A percentile compares a stretch with the other conserved stretches of the same genome.
These are phyloP conservation scores for grape (Vitis vinifera) DNA, from an alignment of 164 flowering plant genomes.

Conservation along the genomic window DNA sequence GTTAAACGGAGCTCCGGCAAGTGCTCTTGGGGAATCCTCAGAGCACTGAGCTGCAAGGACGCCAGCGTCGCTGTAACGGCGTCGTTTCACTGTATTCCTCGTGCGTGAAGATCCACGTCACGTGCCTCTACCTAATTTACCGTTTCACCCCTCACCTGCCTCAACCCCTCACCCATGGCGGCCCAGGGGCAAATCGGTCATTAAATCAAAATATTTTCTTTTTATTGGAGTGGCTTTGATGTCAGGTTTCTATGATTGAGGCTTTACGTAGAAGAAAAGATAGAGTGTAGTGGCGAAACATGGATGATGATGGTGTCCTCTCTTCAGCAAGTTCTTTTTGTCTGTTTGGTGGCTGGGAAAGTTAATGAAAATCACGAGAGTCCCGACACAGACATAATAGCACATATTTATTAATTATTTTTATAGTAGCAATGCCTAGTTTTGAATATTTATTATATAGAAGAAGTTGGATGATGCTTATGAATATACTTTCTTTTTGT, in stretches of 20 bases:
- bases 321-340: not conserved
- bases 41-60: slow-evolving; percentile 56
- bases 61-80: slow-evolving; percentile 41
- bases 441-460: too few species aligned
- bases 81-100: slow-evolving; percentile 28
- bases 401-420: too few species aligned
- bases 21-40: slow-evolving; percentile 42
- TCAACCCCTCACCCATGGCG: too few species aligned
- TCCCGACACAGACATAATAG: slow-evolving; percentile 12
- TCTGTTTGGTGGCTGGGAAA: slow-evolving; percentile 10
- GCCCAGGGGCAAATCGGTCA: not conserved
- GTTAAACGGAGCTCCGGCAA: slow-evolving; percentile 16
- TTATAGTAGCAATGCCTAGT: too few species aligned
- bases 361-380: slow-evolving; percentile 29
- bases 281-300: slow-evolving; percentile 11
- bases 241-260: too few species aligned
- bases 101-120: not conserved
- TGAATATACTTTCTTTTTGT: too few species aligned
- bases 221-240: not conserved
- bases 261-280: slow-evolving; percentile 16
- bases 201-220: not conserved
- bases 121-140: too few species aligned
- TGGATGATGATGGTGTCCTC: not conserved
- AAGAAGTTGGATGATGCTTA: too few species aligned
- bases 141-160: too few species aligned